Base-by-base conservation (phyloP, 164 flowering plant species). In the Liquidambar formosana region DNA sequence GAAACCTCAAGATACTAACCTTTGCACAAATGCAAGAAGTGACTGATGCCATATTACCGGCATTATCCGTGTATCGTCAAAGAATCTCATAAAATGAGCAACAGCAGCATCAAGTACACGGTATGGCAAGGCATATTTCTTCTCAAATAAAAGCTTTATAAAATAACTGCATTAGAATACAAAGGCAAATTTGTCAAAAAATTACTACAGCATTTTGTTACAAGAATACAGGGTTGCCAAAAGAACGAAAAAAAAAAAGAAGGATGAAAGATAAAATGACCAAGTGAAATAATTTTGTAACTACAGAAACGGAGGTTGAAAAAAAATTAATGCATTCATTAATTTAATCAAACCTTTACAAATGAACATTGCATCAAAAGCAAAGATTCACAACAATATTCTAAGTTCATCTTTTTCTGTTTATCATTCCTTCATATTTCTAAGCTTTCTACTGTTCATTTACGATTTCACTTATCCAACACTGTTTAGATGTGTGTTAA, bases 31-130 rank as follows among this genome's bases (percentile, higher is more conserved):
- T 41, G 97, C 77, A 71, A 95, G 97, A 68, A 95, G 98, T 22
- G 96, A 90, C 71, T 88, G 99, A 79, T 95, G 99, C 99, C 99
- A 95, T 69, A 95, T 93, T 25, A 95, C 99, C 68, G 99, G 99
- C 99, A 95, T 93, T 57, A 73, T 45, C 74, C 99, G 84, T 61
- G 82, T 52, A 19, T 95, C 99, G 16, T 89, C 85, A 5, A 83
- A 61, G 70, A 93, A 93, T 64, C 80, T 86, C 92, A 89, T 83
- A 78, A 89, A 95, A 81, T 95, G 97, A 41, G 82, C 85, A 67
- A 83, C 88, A 61, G 88, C 65, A 33, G 92, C 94, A 85, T 90
- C 97, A 74, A 95, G 74, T 11, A 87, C 97, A 11, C 96, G 93
- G 68, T 86, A 85, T 19, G 98, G 94, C 80, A 95, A 78, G 41